Evolutionary conservation across 2,329 filamentous ascomycete species (phyloP), one percentile per base, ranked within the genome.

Genomic region (Pseudogymnoascus sp.): DNA sequence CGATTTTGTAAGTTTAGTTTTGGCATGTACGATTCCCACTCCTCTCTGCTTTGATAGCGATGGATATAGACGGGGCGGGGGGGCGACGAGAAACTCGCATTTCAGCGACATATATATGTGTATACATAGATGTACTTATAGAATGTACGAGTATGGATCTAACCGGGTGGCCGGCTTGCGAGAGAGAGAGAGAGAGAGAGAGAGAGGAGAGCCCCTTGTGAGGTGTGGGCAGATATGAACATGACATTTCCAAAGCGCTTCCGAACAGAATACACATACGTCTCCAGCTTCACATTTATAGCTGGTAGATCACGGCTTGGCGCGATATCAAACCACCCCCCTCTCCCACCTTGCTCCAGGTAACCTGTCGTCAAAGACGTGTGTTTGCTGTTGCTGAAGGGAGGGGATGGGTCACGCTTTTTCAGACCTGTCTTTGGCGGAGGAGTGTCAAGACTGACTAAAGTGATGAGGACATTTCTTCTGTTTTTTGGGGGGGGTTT

Each of bases 361-460:
- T 19, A 55, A 35, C 21, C 58, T 41, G 30, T 28, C 18, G 21
- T 35, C 33, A 26, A 35, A 12, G 34, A 5, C 30, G 55, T 35
- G 55, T 57, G 30, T 57, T 57, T 57, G 55, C 35, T 57, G 18
- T 35, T 18, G 48, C 56, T 15, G 34, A 28, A 62, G 64, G 68
- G n/a, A n/a, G n/a, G n/a, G n/a, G n/a, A n/a, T n/a, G n/a, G 67
- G 67, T 70, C 70, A 75, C 71, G 77, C 77, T 73, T 73, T 79
- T 74, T 79, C 79, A 79, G 79, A 81, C 74, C 79, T 80, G 76
- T 70, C 67, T 73, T 68, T 72, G 8, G 71, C 62, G 69, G 80
- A 77, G 61, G 71, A 71, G 72, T 78, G 72, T 76, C 74, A 73
- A 72, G 73, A 72, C 74, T 76, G 79, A 81, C 79, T 82, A 81